These are phyloP conservation scores for Mycothermus thermophilus DNA, from an alignment of 495 filamentous ascomycete species.

Conservation along the genomic window DNA sequence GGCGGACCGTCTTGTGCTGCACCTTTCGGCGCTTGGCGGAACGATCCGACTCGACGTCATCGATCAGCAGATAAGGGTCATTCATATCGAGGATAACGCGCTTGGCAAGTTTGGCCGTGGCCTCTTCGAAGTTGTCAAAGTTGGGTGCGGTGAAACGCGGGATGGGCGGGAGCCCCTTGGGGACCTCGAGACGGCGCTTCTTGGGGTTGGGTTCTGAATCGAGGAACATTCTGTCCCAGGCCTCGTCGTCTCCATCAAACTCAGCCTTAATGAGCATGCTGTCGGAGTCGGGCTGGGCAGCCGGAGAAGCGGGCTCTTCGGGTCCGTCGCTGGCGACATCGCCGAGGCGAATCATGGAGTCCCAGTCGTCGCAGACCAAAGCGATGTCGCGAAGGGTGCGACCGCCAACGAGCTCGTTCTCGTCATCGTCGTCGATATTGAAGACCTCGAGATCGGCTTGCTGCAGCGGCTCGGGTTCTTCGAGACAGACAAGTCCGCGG, in stretches of 20 bases:
- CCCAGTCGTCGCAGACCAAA: constrained; percentile 76
- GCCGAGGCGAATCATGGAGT: constrained; percentile 35
- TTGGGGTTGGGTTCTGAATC: constrained; percentile 25
- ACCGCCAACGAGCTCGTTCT: constrained; percentile 52
- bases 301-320: background rate
- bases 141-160: constrained; percentile 27
- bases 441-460: constrained; percentile 44
- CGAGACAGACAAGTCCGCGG: constrained; percentile 44
- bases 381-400: constrained; percentile 61
- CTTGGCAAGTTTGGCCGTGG: constrained; percentile 55
- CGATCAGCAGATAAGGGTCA: constrained; percentile 72
- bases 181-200: constrained; percentile 22
- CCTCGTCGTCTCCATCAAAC: constrained; percentile 26
- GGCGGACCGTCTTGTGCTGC: constrained; percentile 37
- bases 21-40: constrained; percentile 33
- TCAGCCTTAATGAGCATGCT: constrained; percentile 18
- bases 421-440: constrained; percentile 36
- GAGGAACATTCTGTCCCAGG: constrained; percentile 39
- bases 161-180: constrained; percentile 29
- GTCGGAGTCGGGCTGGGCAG: constrained; percentile 12
- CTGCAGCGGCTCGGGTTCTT: constrained; percentile 33
- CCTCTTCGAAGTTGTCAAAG: constrained; percentile 41
- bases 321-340: constrained; percentile 11
- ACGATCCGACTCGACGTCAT: constrained; percentile 34
- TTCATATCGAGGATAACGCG: constrained; percentile 74